Base-by-base conservation (phyloP, 2,329 filamentous ascomycete genomes). In the Blumeriella jaapii region DNA sequence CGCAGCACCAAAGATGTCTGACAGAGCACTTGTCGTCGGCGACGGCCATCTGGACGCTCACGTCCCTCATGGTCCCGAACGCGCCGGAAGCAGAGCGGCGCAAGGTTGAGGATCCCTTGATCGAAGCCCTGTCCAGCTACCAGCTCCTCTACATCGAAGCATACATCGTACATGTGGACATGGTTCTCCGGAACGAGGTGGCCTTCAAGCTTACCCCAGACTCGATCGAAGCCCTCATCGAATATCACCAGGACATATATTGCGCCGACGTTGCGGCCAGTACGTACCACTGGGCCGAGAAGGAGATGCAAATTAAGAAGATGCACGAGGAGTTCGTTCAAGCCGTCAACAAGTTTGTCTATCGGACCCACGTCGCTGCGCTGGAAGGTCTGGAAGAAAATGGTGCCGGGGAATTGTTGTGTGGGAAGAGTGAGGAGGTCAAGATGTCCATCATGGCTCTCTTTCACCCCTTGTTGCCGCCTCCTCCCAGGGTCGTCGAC, bases 101-200 rank as follows among this genome's bases (percentile, higher is more conserved):
- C 60, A 78, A 78, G 60, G 85, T 95, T 56, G 65, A 74, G 33
- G 83, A 93, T 57, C 82, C 82, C 29, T 67, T 93, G 47, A 69
- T 89, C 48, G 86, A 95, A 62, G 83, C 82, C 45, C 65, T 95
- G 45, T 85, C 82, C 71, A 93, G 93, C 71, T 91, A 89, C 62
- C 82, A 93, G 65, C 74, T 95, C 56, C 68, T 95, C 55, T 85
- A 95, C 59, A 67, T 96, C 51, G 87, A 96, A 64, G 91, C 91
- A 34, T 98, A 98, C 60, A 89, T 96, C 51, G 91, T 98, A 42
- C 89, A 96, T 61, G 86, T 98, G 61, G 91, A 98, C 66, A 94
- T 96, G 86, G 89, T 98, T 41, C 76, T 93, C 54, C 82, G 87
- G 61, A 91, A 93, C 59, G 91, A 96, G 66, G 86, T 98, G 55